These are phyloP conservation scores for Hericium coralloides DNA, from an alignment of 768 basidiomycete genomes.

Conservation along the genomic window DNA sequence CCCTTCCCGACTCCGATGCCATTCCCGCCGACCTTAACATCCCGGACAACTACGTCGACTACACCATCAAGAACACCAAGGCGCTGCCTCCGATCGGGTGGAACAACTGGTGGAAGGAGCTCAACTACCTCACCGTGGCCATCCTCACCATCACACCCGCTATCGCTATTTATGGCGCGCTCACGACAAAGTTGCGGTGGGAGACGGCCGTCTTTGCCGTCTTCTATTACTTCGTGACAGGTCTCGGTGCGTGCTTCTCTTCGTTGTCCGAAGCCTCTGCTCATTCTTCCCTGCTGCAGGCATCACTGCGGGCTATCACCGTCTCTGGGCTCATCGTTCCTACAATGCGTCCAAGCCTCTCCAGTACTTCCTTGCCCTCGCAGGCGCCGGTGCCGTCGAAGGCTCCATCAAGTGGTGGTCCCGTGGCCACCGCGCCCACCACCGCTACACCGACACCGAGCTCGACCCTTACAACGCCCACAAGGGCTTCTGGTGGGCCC, in stretches of 20 bases:
- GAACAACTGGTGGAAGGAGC: slow-evolving; percentile 40
- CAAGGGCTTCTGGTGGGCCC: slow-evolving; percentile 79
- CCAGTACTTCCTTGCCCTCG: slow-evolving; percentile 75
- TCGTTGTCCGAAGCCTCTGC: slow-evolving; percentile 5
- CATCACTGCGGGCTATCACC: slow-evolving; percentile 92
- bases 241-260: slow-evolving; percentile 53
- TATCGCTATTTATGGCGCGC: slow-evolving; percentile 65
- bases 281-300: slow-evolving; percentile 27
- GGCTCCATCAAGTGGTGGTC: slow-evolving; percentile 99
- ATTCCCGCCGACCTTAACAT: slow-evolving; percentile 29
- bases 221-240: slow-evolving; percentile 71
- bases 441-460: slow-evolving; percentile 94
- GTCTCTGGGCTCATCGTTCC: slow-evolving; percentile 92
- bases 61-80: slow-evolving; percentile 42
- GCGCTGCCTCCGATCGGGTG: slow-evolving; percentile 38
- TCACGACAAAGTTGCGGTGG: slow-evolving; percentile 54
- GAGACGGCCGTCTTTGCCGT: slow-evolving; percentile 66
- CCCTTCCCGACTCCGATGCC: slow-evolving; percentile 15
- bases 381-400: slow-evolving; percentile 89
- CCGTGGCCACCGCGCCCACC: slow-evolving; percentile 94
- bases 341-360: slow-evolving; percentile 87
- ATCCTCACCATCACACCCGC: slow-evolving; percentile 70
- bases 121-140: slow-evolving; percentile 70
- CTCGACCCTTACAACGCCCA: slow-evolving; percentile 95
- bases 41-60: slow-evolving; percentile 50